Evolutionary conservation across 2,329 filamentous ascomycete genomes (phyloP), one percentile per base, ranked within the genome.

Genomic region (Colletotrichum lindemuthianum): DNA sequence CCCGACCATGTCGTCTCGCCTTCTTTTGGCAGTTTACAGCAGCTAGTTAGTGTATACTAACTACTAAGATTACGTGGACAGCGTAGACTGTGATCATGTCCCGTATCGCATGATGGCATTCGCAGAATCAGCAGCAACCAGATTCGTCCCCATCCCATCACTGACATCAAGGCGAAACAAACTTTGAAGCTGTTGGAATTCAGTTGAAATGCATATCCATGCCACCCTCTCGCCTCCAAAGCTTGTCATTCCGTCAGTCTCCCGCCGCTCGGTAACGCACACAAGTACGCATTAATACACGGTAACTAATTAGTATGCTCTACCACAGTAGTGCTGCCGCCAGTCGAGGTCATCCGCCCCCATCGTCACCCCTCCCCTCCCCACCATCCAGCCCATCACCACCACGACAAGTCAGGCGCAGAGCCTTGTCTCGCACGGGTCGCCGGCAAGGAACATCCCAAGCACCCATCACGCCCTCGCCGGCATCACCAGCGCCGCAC

Each of bases 391-490:
- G 24, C 24, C 24, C 24, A 24, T 24, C 24, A 24, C 24, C 24
- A 53, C 56, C 43, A 44, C 37, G 39, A 55, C 24, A 24, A 50
- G 39, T 60, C 60, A 60, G 57, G 60, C 57, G 50, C 51, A 50
- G 36, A 49, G 57, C 60, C 44, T 41, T 50, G 60, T 64, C 60
- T 64, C 50, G 49, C 49, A 43, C 49, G 13, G n/a, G 16, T 39
- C 39, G 57, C 33, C n/a, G 10, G 45, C 24, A 43, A 60, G 40
- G 61, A 58, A 61, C 61, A 56, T 34, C 61, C 58, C 60, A 34
- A 64, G 60, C 57, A 44, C 60, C n/a, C 39, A 32, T 61, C 61
- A 65, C 58, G 45, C 57, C 60, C 37, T 51, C 50, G 11, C 15
- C 44, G 32, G 50, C 16, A 49, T 54, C 57, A 45, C 57, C 50